Percentiles rank a stretch among this genome's conserved stretches.
Conservation (phyloP, 345 rosid species). For the Pugionium dolabratum region DNA sequence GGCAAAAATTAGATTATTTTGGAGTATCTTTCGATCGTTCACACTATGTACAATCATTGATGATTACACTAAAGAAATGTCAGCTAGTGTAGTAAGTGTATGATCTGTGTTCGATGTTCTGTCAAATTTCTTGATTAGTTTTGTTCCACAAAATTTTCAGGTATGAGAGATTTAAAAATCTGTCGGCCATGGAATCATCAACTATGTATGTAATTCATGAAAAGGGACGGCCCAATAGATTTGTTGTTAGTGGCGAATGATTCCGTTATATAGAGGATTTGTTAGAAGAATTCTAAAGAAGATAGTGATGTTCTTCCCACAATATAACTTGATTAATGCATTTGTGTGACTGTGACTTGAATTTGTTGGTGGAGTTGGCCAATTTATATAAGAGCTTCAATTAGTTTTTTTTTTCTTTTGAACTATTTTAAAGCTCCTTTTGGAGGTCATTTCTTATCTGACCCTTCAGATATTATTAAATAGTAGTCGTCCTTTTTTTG, state of each 20-base stretch:
- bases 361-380: slow-evolving; percentile 23
- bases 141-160: neutral
- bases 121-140: neutral
- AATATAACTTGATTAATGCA: slow-evolving; percentile 9
- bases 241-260: slow-evolving; percentile 30
- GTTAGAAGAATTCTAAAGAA: slow-evolving; percentile 24
- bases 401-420: slow-evolving; percentile 1
- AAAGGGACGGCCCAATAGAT: slow-evolving; percentile 9
- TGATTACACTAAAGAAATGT: too few relatives aligned
- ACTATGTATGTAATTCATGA: neutral
- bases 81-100: too few relatives aligned
- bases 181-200: neutral
- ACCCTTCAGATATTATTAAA: slow-evolving; percentile 27
- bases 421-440: slow-evolving; percentile 5
- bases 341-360: neutral
- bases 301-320: slow-evolving; percentile 23
- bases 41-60: neutral
- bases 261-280: slow-evolving; percentile 19
- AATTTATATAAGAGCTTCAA: neutral
- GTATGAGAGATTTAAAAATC: neutral
- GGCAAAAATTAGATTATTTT: neutral
- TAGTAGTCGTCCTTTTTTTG: slow-evolving; percentile 7
- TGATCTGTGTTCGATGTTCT: neutral
- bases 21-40: neutral
- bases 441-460: slow-evolving; percentile 25